Conservation (phyloP, 352 stramenopile species). For the Phytophthora syringae region DNA sequence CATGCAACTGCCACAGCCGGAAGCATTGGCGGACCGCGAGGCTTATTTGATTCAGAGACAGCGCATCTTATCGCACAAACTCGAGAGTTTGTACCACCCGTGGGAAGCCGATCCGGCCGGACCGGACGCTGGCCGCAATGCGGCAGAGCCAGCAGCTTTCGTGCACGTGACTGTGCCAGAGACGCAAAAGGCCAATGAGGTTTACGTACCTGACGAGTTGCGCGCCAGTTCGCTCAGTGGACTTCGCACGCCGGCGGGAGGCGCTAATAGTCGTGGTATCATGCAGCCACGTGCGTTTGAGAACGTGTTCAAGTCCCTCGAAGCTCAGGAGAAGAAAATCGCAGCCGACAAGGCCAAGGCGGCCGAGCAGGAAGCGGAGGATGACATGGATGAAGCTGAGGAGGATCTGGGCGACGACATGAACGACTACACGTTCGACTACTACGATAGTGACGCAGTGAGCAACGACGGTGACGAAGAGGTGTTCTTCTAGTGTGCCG, state of each 20-base stretch:
- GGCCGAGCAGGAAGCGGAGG: conserved; percentile 48
- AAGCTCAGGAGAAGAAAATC: conserved; percentile 69
- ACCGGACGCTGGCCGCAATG: conserved; percentile 27
- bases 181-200: conserved; percentile 54
- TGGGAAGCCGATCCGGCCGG: conserved; percentile 51
- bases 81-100: conserved; percentile 72
- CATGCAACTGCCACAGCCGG: conserved; percentile 66
- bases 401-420: conserved; percentile 78
- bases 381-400: conserved; percentile 67
- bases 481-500: conserved; percentile 66
- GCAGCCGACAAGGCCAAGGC: conserved; percentile 55
- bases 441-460: conserved; percentile 76
- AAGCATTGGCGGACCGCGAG: conserved; percentile 58
- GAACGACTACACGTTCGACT: conserved; percentile 86
- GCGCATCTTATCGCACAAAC: conserved; percentile 69
- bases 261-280: conserved; percentile 40
- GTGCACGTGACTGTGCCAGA: conserved; percentile 74
- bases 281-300: conserved; percentile 77
- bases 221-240: conserved; percentile 63
- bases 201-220: conserved; percentile 73
- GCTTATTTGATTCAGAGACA: conserved; percentile 77
- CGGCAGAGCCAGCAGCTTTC: conserved; percentile 46
- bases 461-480: conserved; percentile 79
- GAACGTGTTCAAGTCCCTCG: conserved; percentile 71
- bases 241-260: conserved; percentile 24